Base-by-base conservation (phyloP, 1,284 basidiomycete species). In the Irpex sp. region DNA sequence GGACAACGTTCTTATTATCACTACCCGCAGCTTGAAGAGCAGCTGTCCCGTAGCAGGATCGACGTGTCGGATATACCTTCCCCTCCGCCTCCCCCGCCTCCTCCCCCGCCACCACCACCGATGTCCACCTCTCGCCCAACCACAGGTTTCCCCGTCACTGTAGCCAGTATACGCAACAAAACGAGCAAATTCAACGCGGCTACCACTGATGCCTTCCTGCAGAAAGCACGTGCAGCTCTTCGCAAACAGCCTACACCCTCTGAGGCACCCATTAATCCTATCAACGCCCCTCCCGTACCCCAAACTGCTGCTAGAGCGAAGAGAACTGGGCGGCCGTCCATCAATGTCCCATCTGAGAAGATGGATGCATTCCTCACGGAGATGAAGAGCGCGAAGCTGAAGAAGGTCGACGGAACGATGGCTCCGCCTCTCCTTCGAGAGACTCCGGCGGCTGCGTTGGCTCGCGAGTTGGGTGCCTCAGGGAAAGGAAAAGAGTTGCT, bases 321-420 rank as follows among this genome's bases (percentile, higher is more conserved):
- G 59, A 78, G 82, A 56, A 75, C 81, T 3, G 87, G 88, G 4
- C 81, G 84, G 61, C 86, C 90, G 0, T 86, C 88, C 0, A 78
- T 92, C 17, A 87, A 87, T 33, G 79, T 93, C 5, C 81, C 88
- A 0, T 80, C 85, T 3, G 91, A 92, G 65, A 90, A 91, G 71
- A 92, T 93, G 88, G 87, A 87, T 0, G 89, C 86, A 2, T 93
- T 93, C 69, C 72, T 93, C 65, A 86, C 76, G 11, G 91, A 93
- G 72, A 85, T 93, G 81, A 92, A 91, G 77, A 87, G 82, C 0
- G 87, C 86, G 31, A 78, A 87, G 49, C 69, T 93, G 60, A 79
- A 83, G 65, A 89, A 83, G 71, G 82, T 86, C 0, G 70, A 66
- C 19, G 66, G 66, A 57, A 21, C 51, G 35, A 59, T 65, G 65